These are phyloP conservation scores for Rhodotorula diobovata DNA, from an alignment of 768 basidiomycete genomes.

Conservation along the genomic window DNA sequence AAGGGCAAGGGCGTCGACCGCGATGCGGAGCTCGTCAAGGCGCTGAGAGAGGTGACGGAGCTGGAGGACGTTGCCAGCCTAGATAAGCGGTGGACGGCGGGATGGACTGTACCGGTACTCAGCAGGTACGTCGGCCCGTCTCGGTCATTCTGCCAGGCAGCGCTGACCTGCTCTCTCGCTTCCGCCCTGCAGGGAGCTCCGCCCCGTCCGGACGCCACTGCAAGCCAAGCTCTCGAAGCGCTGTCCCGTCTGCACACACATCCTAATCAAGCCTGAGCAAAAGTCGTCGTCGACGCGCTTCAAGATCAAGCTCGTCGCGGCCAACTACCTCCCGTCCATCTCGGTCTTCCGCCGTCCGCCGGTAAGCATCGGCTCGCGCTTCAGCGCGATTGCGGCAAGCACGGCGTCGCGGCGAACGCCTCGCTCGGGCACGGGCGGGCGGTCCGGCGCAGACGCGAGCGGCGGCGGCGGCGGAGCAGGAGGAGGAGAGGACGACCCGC, in stretches of 20 bases:
- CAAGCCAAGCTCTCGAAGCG: slow-evolving; percentile 93
- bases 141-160: not conserved
- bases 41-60: slow-evolving; percentile 55
- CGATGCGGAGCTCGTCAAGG: slow-evolving; percentile 59
- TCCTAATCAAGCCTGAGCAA: slow-evolving; percentile 95
- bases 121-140: slow-evolving; percentile 55
- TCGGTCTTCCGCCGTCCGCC: slow-evolving; percentile 56
- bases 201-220: slow-evolving; percentile 82
- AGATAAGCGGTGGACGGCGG: slow-evolving; percentile 73
- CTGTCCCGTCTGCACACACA: slow-evolving; percentile 88
- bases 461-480: no score
- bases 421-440: slow-evolving; percentile 50
- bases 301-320: slow-evolving; percentile 95
- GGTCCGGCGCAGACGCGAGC: slow-evolving; percentile 48
- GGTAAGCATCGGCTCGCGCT: slow-evolving; percentile 23
- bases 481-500: slow-evolving; percentile 45
- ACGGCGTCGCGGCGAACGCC: slow-evolving; percentile 27
- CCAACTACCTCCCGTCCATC: slow-evolving; percentile 87
- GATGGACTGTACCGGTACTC: slow-evolving; percentile 68
- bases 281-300: slow-evolving; percentile 89
- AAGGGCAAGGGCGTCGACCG: slow-evolving; percentile 38
- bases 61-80: slow-evolving; percentile 62
- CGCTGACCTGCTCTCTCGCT: not conserved
- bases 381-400: slow-evolving; percentile 34
- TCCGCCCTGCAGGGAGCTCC: slow-evolving; percentile 60